A percentile compares a stretch with the other conserved stretches of the same genome.
phyloP scores from a whole-genome alignment of 2,329 filamentous ascomycete species.

The Diplocarpon mali region DNA sequence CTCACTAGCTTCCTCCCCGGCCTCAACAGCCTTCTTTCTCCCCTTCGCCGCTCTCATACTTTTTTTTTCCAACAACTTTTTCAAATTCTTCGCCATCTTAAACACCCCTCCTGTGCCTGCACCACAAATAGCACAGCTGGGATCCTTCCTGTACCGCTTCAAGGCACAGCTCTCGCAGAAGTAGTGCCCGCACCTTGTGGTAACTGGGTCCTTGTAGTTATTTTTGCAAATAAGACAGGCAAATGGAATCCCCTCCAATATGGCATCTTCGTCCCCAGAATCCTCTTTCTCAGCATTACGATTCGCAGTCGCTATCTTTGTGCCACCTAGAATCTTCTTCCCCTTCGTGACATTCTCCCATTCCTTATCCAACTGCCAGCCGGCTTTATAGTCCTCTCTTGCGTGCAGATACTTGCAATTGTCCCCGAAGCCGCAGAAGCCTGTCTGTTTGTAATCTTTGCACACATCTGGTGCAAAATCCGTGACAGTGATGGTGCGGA shows the following conservation, averaged over 20 bases:
- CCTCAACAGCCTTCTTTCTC: conserved; percentile 40
- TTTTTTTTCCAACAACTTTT: conserved; percentile 61
- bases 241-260: conserved; percentile 27
- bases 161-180: conserved; percentile 90
- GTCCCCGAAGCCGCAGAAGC: conserved; percentile 32
- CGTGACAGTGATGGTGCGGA: conserved; percentile 79
- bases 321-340: conserved; percentile 51
- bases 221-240: conserved; percentile 28
- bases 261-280: conserved; percentile 31
- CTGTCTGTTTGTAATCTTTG: conserved; percentile 83
- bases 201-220: conserved; percentile 50
- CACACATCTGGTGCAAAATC: conserved; percentile 91
- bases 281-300: conserved; percentile 31
- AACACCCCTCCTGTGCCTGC: conserved; percentile 82
- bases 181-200: conserved; percentile 90
- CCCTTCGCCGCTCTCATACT: conserved; percentile 43
- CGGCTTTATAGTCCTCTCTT: conserved; percentile 72
- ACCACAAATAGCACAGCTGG: conserved; percentile 76
- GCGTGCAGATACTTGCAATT: conserved; percentile 74
- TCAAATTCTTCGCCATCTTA: conserved; percentile 73
- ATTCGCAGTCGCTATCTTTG: conserved; percentile 29
- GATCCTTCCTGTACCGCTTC: conserved; percentile 75
- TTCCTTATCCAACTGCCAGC: conserved; percentile 89
- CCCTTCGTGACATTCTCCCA: conserved; percentile 81
- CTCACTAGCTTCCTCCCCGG: conserved; percentile 38